phyloP scores from a whole-genome alignment of 2,329 filamentous ascomycete species.

The Colletotrichum destructivum region DNA sequence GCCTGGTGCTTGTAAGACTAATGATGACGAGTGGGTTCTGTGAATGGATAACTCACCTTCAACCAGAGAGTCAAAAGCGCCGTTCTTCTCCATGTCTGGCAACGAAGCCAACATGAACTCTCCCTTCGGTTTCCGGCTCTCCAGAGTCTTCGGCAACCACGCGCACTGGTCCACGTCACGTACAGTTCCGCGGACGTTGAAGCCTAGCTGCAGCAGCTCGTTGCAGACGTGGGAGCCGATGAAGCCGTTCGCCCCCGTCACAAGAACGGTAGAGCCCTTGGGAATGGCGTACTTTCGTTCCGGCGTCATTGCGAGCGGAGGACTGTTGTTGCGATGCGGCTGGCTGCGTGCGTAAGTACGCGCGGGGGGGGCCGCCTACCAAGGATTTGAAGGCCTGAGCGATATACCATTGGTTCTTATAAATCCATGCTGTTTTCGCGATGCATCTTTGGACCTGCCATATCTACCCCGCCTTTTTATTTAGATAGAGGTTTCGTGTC shows the following conservation, averaged over 20 bases:
- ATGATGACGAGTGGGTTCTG: background rate
- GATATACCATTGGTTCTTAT: conserved; percentile 12
- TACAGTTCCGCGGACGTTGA: conserved; percentile 58
- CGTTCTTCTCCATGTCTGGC: conserved; percentile 50
- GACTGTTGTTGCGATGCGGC: conserved; percentile 1
- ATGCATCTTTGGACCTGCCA: background rate
- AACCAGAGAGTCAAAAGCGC: conserved; percentile 48
- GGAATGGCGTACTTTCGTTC: conserved; percentile 31
- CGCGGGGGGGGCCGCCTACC: conserved; percentile 12
- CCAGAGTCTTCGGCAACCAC: conserved; percentile 49
- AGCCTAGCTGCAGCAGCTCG: conserved; percentile 53
- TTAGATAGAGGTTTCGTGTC: conserved; percentile 33
- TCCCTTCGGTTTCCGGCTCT: conserved; percentile 49
- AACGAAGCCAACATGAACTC: conserved; percentile 53
- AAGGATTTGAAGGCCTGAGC: background rate
- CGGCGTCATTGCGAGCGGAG: conserved; percentile 18
- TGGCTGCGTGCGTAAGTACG: background rate
- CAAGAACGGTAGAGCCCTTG: conserved; percentile 48
- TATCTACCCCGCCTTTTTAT: conserved; percentile 31
- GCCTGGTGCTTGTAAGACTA: background rate
- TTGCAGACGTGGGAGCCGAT: conserved; percentile 58
- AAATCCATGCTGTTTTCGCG: background rate
- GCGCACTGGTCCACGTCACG: conserved; percentile 49
- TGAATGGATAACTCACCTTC: conserved; percentile 44
- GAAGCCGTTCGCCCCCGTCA: conserved; percentile 61